Conservation (phyloP, 371 early-diverging fungal genomes). For the Saksenaea oblongispora region DNA sequence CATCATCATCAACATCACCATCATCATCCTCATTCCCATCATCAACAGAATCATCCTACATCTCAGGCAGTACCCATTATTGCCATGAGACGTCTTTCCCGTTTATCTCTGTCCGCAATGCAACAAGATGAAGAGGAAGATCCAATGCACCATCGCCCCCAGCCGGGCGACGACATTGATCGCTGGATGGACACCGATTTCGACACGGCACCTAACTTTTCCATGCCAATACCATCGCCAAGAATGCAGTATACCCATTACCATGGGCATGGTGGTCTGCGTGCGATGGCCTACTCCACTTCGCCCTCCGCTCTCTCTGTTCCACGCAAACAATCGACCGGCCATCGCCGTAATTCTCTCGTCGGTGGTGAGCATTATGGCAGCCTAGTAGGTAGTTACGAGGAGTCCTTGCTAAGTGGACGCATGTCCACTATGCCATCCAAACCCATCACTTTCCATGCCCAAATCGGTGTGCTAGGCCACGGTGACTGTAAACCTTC, state of each 20-base stretch:
- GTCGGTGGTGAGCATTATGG: constrained; percentile 42
- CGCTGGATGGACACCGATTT: background rate
- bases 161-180: background rate
- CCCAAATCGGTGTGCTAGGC: constrained; percentile 77
- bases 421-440: constrained; percentile 82
- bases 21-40: background rate
- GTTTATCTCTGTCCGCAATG: constrained; percentile 45
- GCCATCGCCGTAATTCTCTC: constrained; percentile 9
- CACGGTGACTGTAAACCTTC: constrained; percentile 60
- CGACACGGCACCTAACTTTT: background rate
- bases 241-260: constrained; percentile 49
- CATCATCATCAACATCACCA: constrained; percentile 9
- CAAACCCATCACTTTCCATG: constrained; percentile 71
- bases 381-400: constrained; percentile 78
- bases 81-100: constrained; percentile 36
- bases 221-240: constrained; percentile 36
- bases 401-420: constrained; percentile 81
- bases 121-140: constrained; percentile 31
- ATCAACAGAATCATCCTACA: background rate
- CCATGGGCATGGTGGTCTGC: constrained; percentile 17
- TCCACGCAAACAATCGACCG: background rate
- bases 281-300: constrained; percentile 34
- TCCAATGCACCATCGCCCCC: background rate
- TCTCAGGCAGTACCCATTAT: constrained; percentile 1
- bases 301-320: constrained; percentile 24